Conservation (phyloP, 2,329 filamentous ascomycete genomes). For the Fusarium palustre region DNA sequence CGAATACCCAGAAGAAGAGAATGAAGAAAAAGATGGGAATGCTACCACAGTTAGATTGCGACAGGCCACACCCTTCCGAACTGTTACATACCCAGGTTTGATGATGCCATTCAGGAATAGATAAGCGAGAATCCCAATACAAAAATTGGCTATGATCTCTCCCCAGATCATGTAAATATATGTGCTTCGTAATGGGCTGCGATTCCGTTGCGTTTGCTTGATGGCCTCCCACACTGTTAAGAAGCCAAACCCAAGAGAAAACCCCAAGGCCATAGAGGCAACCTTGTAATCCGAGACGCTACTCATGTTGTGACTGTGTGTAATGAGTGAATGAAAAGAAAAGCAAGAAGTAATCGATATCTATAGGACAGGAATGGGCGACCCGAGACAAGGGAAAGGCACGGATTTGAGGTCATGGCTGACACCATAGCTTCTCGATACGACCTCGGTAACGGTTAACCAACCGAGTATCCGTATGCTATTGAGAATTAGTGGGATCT, state of each 20-base stretch:
- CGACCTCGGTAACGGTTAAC: neutral
- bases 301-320: neutral
- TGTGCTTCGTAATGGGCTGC: conserved; percentile 49
- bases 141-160: conserved; percentile 55
- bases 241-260: conserved; percentile 57
- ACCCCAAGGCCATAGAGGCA: conserved; percentile 49
- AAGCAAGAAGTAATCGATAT: neutral
- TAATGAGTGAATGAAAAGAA: neutral
- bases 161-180: conserved; percentile 62
- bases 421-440: neutral
- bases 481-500: neutral
- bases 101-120: conserved; percentile 54
- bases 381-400: neutral
- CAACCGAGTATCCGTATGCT: neutral
- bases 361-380: neutral
- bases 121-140: conserved; percentile 55
- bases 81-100: conserved; percentile 42
- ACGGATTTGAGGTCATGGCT: neutral
- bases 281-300: conserved; percentile 35
- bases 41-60: conserved; percentile 25
- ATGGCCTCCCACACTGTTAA: conserved; percentile 56
- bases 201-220: conserved; percentile 56
- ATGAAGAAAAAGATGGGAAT: conserved; percentile 53
- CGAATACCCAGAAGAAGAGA: conserved; percentile 56
- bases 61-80: neutral